Base-by-base conservation (phyloP, 225 moss, liverwort and hornwort genomes). In the Pleurozium schreberi region DNA sequence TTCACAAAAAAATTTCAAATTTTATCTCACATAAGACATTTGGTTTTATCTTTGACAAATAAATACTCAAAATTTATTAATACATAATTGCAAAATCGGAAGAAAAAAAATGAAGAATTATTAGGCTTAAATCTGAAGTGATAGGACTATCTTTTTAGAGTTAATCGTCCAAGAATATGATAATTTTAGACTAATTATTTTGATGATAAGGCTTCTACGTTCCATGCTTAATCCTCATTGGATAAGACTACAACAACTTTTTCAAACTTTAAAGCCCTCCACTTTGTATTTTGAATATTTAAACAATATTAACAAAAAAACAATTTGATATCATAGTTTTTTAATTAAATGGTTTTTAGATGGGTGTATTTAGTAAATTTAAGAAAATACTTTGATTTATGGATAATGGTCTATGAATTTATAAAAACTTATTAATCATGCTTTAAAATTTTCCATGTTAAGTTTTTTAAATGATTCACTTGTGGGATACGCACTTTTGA, bases 401-500 rank as follows among this genome's bases (percentile, higher is more conserved):
- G 5, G 21, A 12, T 12, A n/a, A n/a, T n/a, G 6, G 13, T 13
- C 26, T 42, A 26, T 15, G 5, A 9, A n/a, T 22, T 22, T 13
- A 40, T 43, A 2, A 14, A n/a, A 43, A 3, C 0, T 25, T 27
- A 43, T 43, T 5, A 15, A 27, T 42, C 5, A 27, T 28, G 9
- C 20, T 43, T 27, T 28, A 17, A 43, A 16, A 28, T 43, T 28
- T 16, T 3, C 0, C 10, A 9, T 16, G 5, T 73, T 17, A 21
- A 12, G 12, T 0, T 45, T 28, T 17, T 27, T 4, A 16, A 43
- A 9, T 17, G 17, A 43, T 3, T 43, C 2, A 6, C 26, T 69
- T 23, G 0, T 45, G 17, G 2, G 3, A 28, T 73, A 9, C 3
- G 5, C 0, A 2, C 5, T 10, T 30, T 10, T 10, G 4, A 3